Evolutionary conservation across 768 basidiomycete genomes (phyloP).

Genomic region (Wakefieldia striispora): DNA sequence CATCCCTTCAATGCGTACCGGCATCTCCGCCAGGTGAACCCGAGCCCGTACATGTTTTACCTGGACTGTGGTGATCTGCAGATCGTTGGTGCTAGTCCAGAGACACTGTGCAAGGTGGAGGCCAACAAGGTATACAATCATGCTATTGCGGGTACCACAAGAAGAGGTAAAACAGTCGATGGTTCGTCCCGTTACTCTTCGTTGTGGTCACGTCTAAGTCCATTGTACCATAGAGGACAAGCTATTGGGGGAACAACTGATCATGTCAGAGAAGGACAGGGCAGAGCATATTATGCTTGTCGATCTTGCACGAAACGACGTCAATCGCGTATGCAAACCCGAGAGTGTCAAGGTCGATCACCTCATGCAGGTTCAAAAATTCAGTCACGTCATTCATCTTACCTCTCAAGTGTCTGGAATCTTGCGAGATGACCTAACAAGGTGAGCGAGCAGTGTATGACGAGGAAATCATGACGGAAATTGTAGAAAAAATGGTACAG

Average conservation of each 20-base stretch:
- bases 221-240: conserved; percentile 75
- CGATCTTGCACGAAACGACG: conserved; percentile 96
- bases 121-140: conserved; percentile 93
- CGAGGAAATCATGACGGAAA: conserved; percentile 1
- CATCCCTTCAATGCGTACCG: conserved; percentile 99
- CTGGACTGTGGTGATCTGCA: conserved; percentile 91
- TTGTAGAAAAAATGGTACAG: conserved; percentile 37
- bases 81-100: conserved; percentile 97
- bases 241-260: conserved; percentile 66
- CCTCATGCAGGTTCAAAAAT: conserved; percentile 90
- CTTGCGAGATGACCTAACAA: conserved; percentile 76
- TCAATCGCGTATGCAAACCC: conserved; percentile 95
- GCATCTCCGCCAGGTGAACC: conserved; percentile 90
- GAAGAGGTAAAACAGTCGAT: conserved; percentile 79
- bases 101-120: conserved; percentile 95
- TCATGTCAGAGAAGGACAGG: conserved; percentile 88
- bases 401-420: conserved; percentile 92
- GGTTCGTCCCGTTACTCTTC: conserved; percentile 48
- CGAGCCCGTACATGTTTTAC: conserved; percentile 99
- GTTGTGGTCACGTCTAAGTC: conserved; percentile 5
- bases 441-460: conserved; percentile 44
- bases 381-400: conserved; percentile 97
- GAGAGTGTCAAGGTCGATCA: conserved; percentile 95
- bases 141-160: conserved; percentile 94
- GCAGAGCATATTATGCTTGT: conserved; percentile 99